Evolutionary conservation across 164 flowering plant genomes (phyloP).

Genomic region (Vitis amurensis): DNA sequence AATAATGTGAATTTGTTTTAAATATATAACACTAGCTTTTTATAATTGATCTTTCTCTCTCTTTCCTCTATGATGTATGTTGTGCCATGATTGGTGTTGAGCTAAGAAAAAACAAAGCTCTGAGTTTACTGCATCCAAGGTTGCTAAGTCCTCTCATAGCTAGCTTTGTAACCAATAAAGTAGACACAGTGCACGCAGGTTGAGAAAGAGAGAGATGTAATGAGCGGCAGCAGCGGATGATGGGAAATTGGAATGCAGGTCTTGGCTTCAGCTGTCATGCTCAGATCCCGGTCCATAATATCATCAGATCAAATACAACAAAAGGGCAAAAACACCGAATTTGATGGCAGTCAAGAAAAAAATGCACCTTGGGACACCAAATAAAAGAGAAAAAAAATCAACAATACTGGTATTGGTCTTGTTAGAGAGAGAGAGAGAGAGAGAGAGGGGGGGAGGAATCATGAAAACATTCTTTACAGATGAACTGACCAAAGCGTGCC

Average conservation of each 20-base stretch:
- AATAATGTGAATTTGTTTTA: conserved; percentile 1
- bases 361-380: background rate
- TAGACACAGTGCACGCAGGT: no score
- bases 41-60: background rate
- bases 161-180: no score
- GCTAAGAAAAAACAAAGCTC: background rate
- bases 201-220: no score
- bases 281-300: background rate
- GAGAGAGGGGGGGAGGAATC: background rate
- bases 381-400: background rate
- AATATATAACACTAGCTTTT: background rate
- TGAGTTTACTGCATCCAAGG: no score
- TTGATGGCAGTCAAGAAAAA: background rate
- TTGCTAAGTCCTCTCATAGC: no score
- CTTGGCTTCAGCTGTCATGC: background rate
- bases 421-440: conserved; percentile 3
- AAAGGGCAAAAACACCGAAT: background rate
- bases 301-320: no score
- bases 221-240: background rate
- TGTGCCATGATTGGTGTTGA: no score
- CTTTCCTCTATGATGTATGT: background rate
- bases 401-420: no score
- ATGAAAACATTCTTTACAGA: no score
- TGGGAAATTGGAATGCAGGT: background rate
- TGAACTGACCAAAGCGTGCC: no score